Evolutionary conservation across 306 rosid species (phyloP).

Genomic region (Cicer arietinum): DNA sequence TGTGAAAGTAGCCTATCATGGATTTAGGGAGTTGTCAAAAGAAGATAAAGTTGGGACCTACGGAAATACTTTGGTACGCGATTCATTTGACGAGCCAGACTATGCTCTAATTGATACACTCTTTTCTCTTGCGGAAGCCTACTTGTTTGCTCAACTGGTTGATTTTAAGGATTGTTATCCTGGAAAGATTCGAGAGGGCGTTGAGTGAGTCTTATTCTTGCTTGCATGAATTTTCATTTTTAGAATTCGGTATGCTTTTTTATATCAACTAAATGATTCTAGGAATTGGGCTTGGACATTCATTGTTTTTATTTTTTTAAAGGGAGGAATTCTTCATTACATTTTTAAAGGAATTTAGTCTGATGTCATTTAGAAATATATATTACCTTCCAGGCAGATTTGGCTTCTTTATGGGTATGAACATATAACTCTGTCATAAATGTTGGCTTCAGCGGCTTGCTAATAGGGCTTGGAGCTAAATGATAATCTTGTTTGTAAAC

Average conservation of each 20-base stretch:
- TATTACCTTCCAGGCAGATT: constrained; percentile 12
- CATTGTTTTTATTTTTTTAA: constrained; percentile 19
- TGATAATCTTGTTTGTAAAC: constrained; percentile 15
- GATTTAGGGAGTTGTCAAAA: constrained; percentile 87
- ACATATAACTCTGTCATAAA: constrained; percentile 17
- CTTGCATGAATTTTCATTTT: constrained; percentile 27
- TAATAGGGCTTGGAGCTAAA: constrained; percentile 14
- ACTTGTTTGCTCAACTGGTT: constrained; percentile 94
- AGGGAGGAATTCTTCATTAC: background rate
- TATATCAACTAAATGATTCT: constrained; percentile 8
- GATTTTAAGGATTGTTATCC: constrained; percentile 76
- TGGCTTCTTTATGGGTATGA: constrained; percentile 20
- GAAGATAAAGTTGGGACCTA: constrained; percentile 91
- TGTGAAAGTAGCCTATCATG: constrained; percentile 98
- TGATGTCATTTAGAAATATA: background rate
- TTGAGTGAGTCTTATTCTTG: constrained; percentile 67
- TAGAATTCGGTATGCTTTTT: constrained; percentile 6
- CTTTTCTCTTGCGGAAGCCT: constrained; percentile 94
- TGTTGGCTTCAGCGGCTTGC: constrained; percentile 15
- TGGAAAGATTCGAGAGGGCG: constrained; percentile 61
- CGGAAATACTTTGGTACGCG: constrained; percentile 83
- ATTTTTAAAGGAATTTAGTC: constrained; percentile 13
- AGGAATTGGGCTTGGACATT: background rate
- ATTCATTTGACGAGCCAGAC: constrained; percentile 95
- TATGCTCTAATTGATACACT: constrained; percentile 95